These are phyloP conservation scores for Neofusicoccum parvum DNA, from an alignment of 2,329 filamentous ascomycete genomes.

Conservation along the genomic window DNA sequence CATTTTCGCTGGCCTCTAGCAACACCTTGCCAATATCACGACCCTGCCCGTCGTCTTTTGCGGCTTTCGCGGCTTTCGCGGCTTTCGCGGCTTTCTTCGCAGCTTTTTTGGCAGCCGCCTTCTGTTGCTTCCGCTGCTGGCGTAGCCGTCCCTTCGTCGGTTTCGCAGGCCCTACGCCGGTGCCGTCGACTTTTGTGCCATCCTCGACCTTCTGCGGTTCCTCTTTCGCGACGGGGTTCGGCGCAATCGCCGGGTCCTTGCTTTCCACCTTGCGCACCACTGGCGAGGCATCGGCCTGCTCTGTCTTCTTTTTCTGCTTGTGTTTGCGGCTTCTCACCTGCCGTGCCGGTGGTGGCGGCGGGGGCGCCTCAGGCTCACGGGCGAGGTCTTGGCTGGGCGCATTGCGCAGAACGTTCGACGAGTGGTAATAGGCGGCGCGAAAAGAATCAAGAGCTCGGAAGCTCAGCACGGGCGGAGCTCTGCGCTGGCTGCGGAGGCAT, in stretches of 20 bases:
- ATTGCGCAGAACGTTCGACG: neutral
- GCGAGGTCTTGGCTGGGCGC: neutral
- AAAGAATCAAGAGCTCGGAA: neutral
- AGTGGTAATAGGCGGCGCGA: neutral
- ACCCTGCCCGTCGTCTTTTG: neutral
- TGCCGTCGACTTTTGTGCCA: neutral
- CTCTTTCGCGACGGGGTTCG: neutral
- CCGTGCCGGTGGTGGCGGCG: neutral
- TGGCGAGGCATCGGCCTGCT: neutral
- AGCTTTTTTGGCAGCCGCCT: neutral
- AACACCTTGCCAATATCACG: neutral
- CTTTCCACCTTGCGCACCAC: too few relatives aligned
- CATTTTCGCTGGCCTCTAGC: neutral
- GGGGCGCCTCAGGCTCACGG: neutral
- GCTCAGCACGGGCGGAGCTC: neutral
- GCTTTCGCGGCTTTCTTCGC: neutral
- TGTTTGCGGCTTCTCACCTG: neutral
- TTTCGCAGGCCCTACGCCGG: too few relatives aligned
- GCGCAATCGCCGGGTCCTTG: too few relatives aligned
- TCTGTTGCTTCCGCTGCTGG: neutral
- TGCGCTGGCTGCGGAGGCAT: slow-evolving; percentile 13
- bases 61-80: neutral
- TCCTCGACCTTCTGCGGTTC: neutral
- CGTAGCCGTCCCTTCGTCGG: neutral
- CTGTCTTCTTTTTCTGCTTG: neutral